These are phyloP conservation scores for Pyracantha coccinea DNA, from an alignment of 331 rosid species.

Conservation along the genomic window DNA sequence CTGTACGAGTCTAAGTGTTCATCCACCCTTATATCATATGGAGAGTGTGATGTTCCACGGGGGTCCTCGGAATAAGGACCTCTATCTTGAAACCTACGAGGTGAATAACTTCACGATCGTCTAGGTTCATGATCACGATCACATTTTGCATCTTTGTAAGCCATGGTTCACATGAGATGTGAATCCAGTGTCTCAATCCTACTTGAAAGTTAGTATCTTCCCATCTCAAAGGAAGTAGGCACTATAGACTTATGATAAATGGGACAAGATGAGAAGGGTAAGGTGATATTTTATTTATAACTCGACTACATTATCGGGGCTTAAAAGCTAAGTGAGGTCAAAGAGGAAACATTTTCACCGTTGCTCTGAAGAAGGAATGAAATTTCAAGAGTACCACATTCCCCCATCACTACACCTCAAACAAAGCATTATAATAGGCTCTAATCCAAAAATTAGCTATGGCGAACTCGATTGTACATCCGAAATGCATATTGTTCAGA, in stretches of 20 bases:
- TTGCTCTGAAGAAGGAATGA: neutral
- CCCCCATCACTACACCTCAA: neutral
- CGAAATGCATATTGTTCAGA: neutral
- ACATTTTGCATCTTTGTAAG: slow-evolving; percentile 3
- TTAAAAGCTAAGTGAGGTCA: neutral
- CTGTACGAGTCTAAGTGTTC: slow-evolving; percentile 20
- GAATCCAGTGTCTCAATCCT: neutral
- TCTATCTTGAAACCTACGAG: slow-evolving; percentile 24
- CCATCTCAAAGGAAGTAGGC: neutral
- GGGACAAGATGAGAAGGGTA: neutral
- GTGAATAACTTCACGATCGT: slow-evolving; percentile 37
- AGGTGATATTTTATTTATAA: neutral
- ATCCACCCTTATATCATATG: slow-evolving; percentile 21
- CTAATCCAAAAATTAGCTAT: no score
- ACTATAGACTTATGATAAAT: neutral
- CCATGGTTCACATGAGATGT: neutral
- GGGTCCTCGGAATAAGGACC: slow-evolving; percentile 24
- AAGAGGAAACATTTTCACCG: neutral
- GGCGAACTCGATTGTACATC: neutral
- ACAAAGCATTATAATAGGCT: no score
- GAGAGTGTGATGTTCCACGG: slow-evolving; percentile 35
- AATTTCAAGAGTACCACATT: neutral
- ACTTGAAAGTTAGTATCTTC: neutral
- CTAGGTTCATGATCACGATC: slow-evolving; percentile 12
- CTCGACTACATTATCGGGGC: neutral